These are phyloP conservation scores for Diaporthe ilicicola DNA, from an alignment of 2,329 filamentous ascomycete genomes.

Conservation along the genomic window DNA sequence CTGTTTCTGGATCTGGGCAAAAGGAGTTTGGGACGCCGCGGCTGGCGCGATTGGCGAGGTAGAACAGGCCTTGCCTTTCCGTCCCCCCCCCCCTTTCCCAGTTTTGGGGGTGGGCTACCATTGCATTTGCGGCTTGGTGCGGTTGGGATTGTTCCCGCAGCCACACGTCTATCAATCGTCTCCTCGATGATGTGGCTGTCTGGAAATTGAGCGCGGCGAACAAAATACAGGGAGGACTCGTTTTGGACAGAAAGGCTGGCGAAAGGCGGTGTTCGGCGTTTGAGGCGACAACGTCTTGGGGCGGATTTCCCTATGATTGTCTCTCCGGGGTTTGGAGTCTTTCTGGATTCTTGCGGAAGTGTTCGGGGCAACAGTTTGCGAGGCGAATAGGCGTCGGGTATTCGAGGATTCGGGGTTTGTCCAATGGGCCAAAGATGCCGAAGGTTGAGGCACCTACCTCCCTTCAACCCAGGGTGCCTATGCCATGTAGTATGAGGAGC, in stretches of 20 bases:
- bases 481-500: not conserved
- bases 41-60: constrained; percentile 2
- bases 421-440: not conserved
- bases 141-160: constrained; percentile 2
- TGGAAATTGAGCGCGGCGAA: not conserved
- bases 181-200: not conserved
- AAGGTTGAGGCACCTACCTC: not conserved
- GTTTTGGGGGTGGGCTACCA: not conserved
- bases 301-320: not conserved
- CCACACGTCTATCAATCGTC: constrained; percentile 5
- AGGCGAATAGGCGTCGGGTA: not conserved
- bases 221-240: constrained; percentile 8
- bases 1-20: not conserved
- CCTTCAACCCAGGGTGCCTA: not conserved
- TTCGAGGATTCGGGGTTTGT: not conserved
- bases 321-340: not conserved
- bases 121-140: constrained; percentile 22
- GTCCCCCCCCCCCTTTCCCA: not conserved
- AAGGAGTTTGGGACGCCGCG: not conserved
- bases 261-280: constrained; percentile 14
- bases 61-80: not conserved
- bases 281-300: not conserved
- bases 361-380: constrained; percentile 12
- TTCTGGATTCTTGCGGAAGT: not conserved
- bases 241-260: not conserved